Percentiles rank a stretch among this genome's conserved stretches.
Evolutionary conservation across 2,329 filamentous ascomycete genomes (phyloP).

Genomic region (Aspergillus candidus): DNA sequence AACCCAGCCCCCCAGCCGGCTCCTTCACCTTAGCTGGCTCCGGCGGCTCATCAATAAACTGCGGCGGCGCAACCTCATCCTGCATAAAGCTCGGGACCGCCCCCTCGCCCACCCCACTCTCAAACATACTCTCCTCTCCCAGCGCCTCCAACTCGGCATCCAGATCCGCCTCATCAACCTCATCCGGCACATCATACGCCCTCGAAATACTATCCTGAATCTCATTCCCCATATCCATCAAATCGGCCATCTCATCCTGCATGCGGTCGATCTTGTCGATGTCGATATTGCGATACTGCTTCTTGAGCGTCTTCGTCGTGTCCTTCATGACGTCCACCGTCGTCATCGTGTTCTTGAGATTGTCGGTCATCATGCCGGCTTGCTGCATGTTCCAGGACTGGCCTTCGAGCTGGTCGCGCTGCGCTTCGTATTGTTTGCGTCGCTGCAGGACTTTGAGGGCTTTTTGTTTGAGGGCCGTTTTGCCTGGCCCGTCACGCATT

Average conservation of each 20-base stretch:
- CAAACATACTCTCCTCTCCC: constrained; percentile 88
- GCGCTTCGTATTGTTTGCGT: constrained; percentile 87
- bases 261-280: constrained; percentile 95
- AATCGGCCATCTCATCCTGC: constrained; percentile 98
- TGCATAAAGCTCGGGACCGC: constrained; percentile 77
- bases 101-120: constrained; percentile 57
- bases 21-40: constrained; percentile 74
- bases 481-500: constrained; percentile 94
- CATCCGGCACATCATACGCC: constrained; percentile 91
- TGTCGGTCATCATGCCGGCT: constrained; percentile 96
- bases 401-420: constrained; percentile 86
- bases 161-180: constrained; percentile 92
- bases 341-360: constrained; percentile 96
- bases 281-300: constrained; percentile 95
- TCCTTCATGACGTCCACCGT: constrained; percentile 97
- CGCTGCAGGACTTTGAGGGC: constrained; percentile 90
- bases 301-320: constrained; percentile 84
- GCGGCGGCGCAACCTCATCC: constrained; percentile 73
- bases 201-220: constrained; percentile 91
- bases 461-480: constrained; percentile 86
- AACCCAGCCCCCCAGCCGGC: constrained; percentile 49
- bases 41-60: constrained; percentile 90
- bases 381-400: constrained; percentile 99
- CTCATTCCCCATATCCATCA: constrained; percentile 96
- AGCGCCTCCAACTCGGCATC: constrained; percentile 94